These are phyloP conservation scores for Posidonia australis DNA, from an alignment of 106 monocot species.

Conservation along the genomic window DNA sequence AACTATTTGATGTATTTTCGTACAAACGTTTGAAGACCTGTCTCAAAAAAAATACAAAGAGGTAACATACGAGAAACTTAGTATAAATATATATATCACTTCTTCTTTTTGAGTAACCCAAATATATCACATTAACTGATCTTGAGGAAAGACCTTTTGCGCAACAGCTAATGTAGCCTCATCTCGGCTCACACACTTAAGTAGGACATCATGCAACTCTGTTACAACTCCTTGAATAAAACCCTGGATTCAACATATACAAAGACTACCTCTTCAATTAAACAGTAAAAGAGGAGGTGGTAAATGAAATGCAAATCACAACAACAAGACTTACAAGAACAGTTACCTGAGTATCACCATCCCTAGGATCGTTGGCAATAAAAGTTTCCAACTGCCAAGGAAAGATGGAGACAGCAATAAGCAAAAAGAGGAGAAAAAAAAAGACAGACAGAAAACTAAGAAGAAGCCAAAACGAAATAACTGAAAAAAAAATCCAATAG, in stretches of 20 bases:
- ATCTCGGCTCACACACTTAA: conserved; percentile 76
- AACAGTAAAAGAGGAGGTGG: not conserved
- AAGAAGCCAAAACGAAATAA: too few relatives aligned
- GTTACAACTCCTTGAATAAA: conserved; percentile 54
- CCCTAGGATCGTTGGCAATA: conserved; percentile 64
- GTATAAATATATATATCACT: too few relatives aligned
- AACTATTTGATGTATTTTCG: conserved; percentile 58
- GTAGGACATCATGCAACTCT: conserved; percentile 81
- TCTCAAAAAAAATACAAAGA: not conserved
- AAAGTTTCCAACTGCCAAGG: conserved; percentile 60
- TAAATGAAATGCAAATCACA: not conserved
- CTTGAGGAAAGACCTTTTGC: conserved; percentile 51
- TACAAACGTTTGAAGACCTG: conserved; percentile 87
- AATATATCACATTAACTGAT: too few relatives aligned
- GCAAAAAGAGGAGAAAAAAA: too few relatives aligned
- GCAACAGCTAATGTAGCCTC: conserved; percentile 87
- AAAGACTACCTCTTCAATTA: not conserved
- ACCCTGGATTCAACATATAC: not conserved
- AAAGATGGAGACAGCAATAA: not conserved
- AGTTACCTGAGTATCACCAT: conserved; percentile 72
- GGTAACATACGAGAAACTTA: not conserved
- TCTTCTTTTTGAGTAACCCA: too few relatives aligned
- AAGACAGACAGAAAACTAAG: too few relatives aligned
- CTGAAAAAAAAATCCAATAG: too few relatives aligned
- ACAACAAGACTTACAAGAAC: not conserved